Base-by-base conservation (phyloP, 768 basidiomycete species). In the Mycena metata region DNA sequence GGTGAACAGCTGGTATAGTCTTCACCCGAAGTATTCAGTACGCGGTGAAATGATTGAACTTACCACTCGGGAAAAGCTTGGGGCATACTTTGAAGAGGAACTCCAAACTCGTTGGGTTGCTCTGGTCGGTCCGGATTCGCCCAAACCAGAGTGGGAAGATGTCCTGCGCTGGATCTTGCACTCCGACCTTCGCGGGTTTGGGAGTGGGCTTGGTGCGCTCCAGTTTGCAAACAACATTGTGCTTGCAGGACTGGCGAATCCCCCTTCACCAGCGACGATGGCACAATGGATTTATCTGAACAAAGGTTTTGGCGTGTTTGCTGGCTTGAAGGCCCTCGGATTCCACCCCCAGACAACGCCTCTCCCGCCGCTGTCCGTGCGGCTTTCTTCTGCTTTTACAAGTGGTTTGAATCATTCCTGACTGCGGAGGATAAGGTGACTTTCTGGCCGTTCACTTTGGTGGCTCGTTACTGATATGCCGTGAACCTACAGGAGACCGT, bases 151-250 rank as follows among this genome's bases (percentile, higher is more conserved):
- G 6, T 71, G 67, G 61, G 55, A 47, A 6, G 51, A 64, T 12
- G 47, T 43, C 8, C 15, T 66, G n/a, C 35, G 35, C 2, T 69
- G 72, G 65, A 62, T 65, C 24, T 21, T 52, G 33, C 36, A 68
- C 4, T 35, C 45, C 1, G 7, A 26, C 0, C n/a, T 72, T 8
- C 5, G 5, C 0, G 70, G 70, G 5, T 69, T 72, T 30, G 45
- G 55, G 0, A 52, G 47, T 19, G 72, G 71, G 6, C 60, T 74
- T 49, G 71, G 50, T 7, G 23, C 60, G 1, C 42, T 74, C 2
- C 73, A 74, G 33, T 72, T 74, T 59, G 70, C 73, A 2, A 74
- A 74, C 41, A 67, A 65, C 21, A 17, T 68, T 1, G 68, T 55
- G 1, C 60, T 73, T 2, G 46, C 58, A 1, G 58, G 60, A 4